Evolutionary conservation across 2,329 filamentous ascomycete genomes (phyloP), one percentile per base, ranked within the genome.

Genomic region (Aspergillus neotritici): DNA sequence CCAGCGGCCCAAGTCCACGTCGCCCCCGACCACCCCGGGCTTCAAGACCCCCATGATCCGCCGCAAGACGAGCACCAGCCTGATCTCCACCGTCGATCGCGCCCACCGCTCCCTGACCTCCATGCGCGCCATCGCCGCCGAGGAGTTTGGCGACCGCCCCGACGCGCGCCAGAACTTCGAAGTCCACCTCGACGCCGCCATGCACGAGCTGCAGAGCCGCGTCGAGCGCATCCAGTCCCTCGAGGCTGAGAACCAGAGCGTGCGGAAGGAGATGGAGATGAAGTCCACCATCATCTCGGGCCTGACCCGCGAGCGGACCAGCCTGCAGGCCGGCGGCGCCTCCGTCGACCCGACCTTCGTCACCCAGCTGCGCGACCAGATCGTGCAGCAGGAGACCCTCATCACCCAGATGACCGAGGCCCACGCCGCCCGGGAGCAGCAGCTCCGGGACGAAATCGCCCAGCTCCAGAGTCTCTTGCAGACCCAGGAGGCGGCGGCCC

Each of bases 261-360:
- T 89, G 15, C 93, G 87, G 72, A 95, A 89, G 71, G 93, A 98
- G 66, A 94, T 97, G 84, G 93, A 98, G 62, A 83, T 80, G 50
- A 98, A 98, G 78, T 89, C 91, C 74, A 87, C 87, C 25, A 90
- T 98, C 61, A 97, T 98, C 55, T 87, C 88, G 25, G 93, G 93
- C 5, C 75, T 98, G 50, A 94, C 93, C 3, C 84, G 93, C 41
- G 94, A 98, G 67, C 78, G 94, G 46, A 91, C 88, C 3, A 96
- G 89, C 68, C 77, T 96, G 69, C 88, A 91, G 63, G 78, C 75
- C 63, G 48, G 53, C 5, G 75, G 77, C 2, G 85, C 86, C 16
- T 86, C 89, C 6, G 83, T 95, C 61, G 93, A 98, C 60, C 94
- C 96, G 63, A 90, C 87, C 0, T 83, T 96, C 51, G 84, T 97